These are phyloP conservation scores for Nitzschia putrida DNA, from an alignment of 108 stramenopile species.

Conservation along the genomic window DNA sequence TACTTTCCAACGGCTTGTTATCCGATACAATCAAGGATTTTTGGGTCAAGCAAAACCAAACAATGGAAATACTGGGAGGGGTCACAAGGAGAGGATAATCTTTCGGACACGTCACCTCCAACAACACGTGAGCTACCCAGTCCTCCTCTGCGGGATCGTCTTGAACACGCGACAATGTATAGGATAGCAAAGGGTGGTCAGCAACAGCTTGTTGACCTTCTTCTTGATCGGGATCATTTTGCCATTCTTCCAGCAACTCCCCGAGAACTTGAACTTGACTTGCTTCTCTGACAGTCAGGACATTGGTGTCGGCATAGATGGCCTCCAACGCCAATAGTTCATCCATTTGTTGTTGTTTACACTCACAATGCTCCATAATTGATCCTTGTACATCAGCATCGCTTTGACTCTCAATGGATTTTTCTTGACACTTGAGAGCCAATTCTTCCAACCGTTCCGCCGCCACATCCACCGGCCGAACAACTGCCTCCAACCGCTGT, in stretches of 20 bases:
- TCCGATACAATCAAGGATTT: slow-evolving; percentile 17
- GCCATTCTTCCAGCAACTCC: slow-evolving; percentile 27
- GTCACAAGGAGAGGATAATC: slow-evolving; percentile 35
- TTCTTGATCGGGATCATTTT: slow-evolving; percentile 14
- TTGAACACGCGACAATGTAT: slow-evolving; percentile 17
- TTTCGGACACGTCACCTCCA: slow-evolving; percentile 21
- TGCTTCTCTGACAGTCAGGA: slow-evolving; percentile 12
- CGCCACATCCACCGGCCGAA: slow-evolving; percentile 32
- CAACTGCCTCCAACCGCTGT: slow-evolving; percentile 24
- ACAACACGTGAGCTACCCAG: slow-evolving; percentile 25
- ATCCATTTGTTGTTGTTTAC: slow-evolving; percentile 46
- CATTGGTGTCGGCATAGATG: slow-evolving; percentile 39
- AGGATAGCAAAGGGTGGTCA: slow-evolving; percentile 34
- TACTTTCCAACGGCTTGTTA: slow-evolving; percentile 50
- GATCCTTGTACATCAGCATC: background rate
- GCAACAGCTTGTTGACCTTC: background rate
- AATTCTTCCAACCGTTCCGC: slow-evolving; percentile 12
- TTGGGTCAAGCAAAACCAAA: slow-evolving; percentile 27
- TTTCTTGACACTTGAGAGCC: slow-evolving; percentile 1
- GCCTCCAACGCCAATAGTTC: slow-evolving; percentile 49
- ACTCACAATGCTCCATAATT: slow-evolving; percentile 24
- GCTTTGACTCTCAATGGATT: background rate
- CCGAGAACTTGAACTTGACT: slow-evolving; percentile 27
- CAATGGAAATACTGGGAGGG: slow-evolving; percentile 17
- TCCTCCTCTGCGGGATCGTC: slow-evolving; percentile 38